Conservation (phyloP, 495 filamentous ascomycete genomes). For the Hapsidospora chrysogenum region DNA sequence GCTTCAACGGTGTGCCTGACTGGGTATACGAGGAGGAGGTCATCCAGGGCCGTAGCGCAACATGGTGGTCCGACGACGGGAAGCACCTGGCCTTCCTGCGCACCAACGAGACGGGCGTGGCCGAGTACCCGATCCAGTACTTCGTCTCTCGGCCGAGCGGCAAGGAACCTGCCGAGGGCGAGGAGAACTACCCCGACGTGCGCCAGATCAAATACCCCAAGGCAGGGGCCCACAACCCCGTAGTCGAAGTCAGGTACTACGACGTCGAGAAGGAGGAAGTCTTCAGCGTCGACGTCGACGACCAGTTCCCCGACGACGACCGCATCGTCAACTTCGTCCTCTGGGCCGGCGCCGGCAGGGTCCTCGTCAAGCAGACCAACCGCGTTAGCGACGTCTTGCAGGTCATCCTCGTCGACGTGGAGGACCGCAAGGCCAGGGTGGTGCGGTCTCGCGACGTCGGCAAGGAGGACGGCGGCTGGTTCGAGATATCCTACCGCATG, state of each 20-base stretch:
- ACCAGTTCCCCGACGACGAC: conserved; percentile 64
- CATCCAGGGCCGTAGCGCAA: conserved; percentile 59
- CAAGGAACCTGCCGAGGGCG: conserved; percentile 45
- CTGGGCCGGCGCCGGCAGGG: conserved; percentile 64
- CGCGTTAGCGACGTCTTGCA: conserved; percentile 82
- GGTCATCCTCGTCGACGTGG: conserved; percentile 73
- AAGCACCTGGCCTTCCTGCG: conserved; percentile 78
- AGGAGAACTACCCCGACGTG: conserved; percentile 84
- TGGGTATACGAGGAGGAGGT: conserved; percentile 99
- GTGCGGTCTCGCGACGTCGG: conserved; percentile 64
- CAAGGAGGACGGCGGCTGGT: conserved; percentile 85
- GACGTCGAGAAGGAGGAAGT: conserved; percentile 64
- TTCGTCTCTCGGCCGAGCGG: conserved; percentile 81
- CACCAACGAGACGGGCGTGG: conserved; percentile 83
- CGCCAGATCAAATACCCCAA: conserved; percentile 94
- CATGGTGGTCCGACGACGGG: conserved; percentile 88
- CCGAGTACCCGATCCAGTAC: conserved; percentile 88
- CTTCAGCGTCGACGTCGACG: conserved; percentile 62
- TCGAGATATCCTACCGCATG: conserved; percentile 81
- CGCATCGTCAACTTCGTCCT: conserved; percentile 84
- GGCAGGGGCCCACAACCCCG: conserved; percentile 81
- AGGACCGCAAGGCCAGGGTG: conserved; percentile 53
- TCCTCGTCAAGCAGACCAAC: conserved; percentile 82
- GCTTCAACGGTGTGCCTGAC: conserved; percentile 95
- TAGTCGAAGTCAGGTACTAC: conserved; percentile 77